Evolutionary conservation across 257 asterid genomes (phyloP), one percentile per base, ranked within the genome.

Genomic region (Gynochthodes officinalis): DNA sequence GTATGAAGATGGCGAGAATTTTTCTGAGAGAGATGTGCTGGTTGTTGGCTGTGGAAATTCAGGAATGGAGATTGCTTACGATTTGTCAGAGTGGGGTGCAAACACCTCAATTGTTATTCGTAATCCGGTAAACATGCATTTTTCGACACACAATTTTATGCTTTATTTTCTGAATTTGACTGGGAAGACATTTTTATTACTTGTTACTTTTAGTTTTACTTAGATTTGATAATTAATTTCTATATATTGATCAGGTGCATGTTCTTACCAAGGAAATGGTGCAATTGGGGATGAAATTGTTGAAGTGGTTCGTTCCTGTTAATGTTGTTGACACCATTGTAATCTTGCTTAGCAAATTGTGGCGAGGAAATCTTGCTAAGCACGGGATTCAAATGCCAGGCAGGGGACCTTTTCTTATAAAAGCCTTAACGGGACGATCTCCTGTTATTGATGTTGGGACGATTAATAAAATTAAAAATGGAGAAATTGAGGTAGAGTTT

Each of bases 1-100:
- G 0, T 90, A 87, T 40, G 71, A 48, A 12, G 82, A 76, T 0
- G 91, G 95, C 0, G 19, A 7, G 23, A 67, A 23, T 1, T 86
- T 73, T 32, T 33, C 49, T 2, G 46, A 18, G 0, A 80, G 49
- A 42, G 44, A 79, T 0, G 91, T 85, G 0, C 55, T 88, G 30
- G 91, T 88, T 6, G 85, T 90, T 23, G 93, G 93, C 9, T 73
- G 86, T 14, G 93, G 97, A 4, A 90, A 90, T 35, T 90, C 97
- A 1, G 97, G 91, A 0, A 87, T 87, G 96, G 96, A 90, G 52
- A 84, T 88, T 10, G 90, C 97, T 0, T 66, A 46, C 37, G 96
- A 88, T 80, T 37, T 87, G 54, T 70, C 80, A 8, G 83, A 84
- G 18, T 82, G 75, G 65, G 87, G 82, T 7, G 85, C 89, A 7